Base-by-base conservation (phyloP, 495 filamentous ascomycete genomes). In the Penicillium manginii region DNA sequence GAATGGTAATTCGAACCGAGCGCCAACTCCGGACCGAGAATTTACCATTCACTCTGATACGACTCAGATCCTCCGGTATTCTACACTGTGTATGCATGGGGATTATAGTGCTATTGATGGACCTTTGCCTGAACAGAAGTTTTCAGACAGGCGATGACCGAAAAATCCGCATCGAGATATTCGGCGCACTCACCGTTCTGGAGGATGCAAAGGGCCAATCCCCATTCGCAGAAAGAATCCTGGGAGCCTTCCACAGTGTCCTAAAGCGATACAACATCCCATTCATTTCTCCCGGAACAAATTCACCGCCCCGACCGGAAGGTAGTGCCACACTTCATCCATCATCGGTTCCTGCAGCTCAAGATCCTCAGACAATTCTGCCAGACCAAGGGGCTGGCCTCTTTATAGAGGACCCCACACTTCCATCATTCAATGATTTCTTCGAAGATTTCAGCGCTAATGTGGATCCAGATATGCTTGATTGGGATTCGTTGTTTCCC, bases 21-120 rank as follows among this genome's bases (percentile, higher is more conserved):
- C 50, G 55, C 45, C 57, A 64, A 17, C 47, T 75, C 7, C 42
- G 62, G 0, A 35, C 23, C 8, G 63, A 72, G 26, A 21, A 21
- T 2, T 22, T 71, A 9, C 65, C 63, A 5, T 74, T 73, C 33
- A 60, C 58, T 2, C 11, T 52, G 8, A 35, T 52, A 6, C 62
- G 62, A 2, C 58, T 72, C 21, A 68, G 60, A 9, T 62, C 70
- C 18, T 56, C 73, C 1, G 72, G 63, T 19, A 55, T 72, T 17
- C 43, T 79, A 18, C 58, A 67, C 23, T 66, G 61, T 23, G 58
- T 79, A 14, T 76, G 75, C 54, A 67, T 78, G 52, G 74, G 74
- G 9, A 69, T 64, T 18, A 70, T 75, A 14, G 74, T 70, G 5
- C 65, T 78, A 0, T 52, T 80, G 29, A 67, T 76, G 49, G 72